A percentile compares a stretch with the other conserved stretches of the same genome.
Conservation (phyloP, 768 basidiomycete genomes). For the Butyriboletus loyo region DNA sequence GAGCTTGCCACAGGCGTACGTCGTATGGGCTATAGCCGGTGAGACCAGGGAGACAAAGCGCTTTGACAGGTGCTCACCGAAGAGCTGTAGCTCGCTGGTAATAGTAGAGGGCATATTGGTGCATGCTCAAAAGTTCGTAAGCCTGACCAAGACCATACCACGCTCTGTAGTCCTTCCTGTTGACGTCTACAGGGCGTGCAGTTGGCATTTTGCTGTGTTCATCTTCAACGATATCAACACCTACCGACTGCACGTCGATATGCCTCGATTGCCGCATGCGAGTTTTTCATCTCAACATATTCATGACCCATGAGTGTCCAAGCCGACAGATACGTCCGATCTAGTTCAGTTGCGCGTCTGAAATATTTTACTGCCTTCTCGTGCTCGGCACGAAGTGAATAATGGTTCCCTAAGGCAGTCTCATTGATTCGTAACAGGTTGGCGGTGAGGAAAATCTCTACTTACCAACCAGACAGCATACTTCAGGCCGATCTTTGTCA, state of each 20-base stretch:
- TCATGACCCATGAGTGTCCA: conserved; percentile 99
- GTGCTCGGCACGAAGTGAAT: conserved; percentile 89
- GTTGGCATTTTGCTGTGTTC: neutral
- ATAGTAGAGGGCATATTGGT: conserved; percentile 92
- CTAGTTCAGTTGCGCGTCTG: conserved; percentile 89
- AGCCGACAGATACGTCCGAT: conserved; percentile 91
- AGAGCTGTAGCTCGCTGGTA: conserved; percentile 95
- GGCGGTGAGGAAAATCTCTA: neutral
- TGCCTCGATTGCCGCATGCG: conserved; percentile 97
- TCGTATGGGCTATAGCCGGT: conserved; percentile 75
- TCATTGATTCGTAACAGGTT: neutral
- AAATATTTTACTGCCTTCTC: conserved; percentile 97
- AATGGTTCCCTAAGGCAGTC: conserved; percentile 79
- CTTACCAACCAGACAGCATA: conserved; percentile 93
- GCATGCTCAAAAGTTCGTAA: conserved; percentile 96
- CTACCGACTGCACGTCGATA: conserved; percentile 93
- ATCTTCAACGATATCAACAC: conserved; percentile 23
- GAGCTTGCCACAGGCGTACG: conserved; percentile 92
- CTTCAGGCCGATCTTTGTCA: conserved; percentile 93
- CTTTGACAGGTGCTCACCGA: conserved; percentile 45
- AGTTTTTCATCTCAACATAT: conserved; percentile 98
- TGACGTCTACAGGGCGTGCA: conserved; percentile 64
- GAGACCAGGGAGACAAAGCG: neutral
- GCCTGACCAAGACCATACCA: conserved; percentile 99
- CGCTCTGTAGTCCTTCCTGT: conserved; percentile 93